These are phyloP conservation scores for Kwoniella pini DNA, from an alignment of 768 basidiomycete genomes.

Conservation along the genomic window DNA sequence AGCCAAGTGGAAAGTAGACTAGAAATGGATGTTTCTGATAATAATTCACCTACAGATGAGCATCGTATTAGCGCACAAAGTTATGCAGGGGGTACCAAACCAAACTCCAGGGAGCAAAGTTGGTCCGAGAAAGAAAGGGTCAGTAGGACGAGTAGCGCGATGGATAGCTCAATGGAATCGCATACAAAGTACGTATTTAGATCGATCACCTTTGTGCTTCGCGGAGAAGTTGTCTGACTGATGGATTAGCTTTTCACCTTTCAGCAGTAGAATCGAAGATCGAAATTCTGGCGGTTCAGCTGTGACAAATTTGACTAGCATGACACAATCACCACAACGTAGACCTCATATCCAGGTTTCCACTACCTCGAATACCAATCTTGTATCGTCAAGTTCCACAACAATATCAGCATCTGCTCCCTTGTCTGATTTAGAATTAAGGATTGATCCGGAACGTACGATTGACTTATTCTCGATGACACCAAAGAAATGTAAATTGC, in stretches of 20 bases:
- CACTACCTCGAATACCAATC: neutral
- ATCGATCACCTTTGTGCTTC: neutral
- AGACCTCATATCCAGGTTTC: constrained; percentile 29
- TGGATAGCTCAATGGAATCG: constrained; percentile 43
- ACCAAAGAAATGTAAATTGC: constrained; percentile 86
- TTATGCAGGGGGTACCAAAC: constrained; percentile 1
- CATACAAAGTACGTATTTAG: constrained; percentile 41
- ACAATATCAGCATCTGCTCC: constrained; percentile 53
- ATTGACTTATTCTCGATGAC: constrained; percentile 95
- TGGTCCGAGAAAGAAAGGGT: constrained; percentile 42
- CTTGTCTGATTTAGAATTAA: constrained; percentile 74
- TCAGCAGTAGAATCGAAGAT: constrained; percentile 45
- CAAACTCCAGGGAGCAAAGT: constrained; percentile 32
- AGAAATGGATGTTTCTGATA: constrained; percentile 60
- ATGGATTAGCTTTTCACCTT: constrained; percentile 42
- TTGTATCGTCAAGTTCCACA: constrained; percentile 7
- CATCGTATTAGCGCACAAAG: neutral
- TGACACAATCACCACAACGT: constrained; percentile 39
- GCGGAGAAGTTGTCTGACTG: constrained; percentile 18
- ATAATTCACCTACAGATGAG: constrained; percentile 10
- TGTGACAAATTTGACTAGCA: constrained; percentile 37
- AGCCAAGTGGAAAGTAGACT: constrained; percentile 66
- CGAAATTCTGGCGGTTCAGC: constrained; percentile 44
- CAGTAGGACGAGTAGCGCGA: constrained; percentile 39
- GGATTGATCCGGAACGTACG: constrained; percentile 73